Base-by-base conservation (phyloP, 371 early-diverging fungal genomes). In the Vavraia culicis region DNA sequence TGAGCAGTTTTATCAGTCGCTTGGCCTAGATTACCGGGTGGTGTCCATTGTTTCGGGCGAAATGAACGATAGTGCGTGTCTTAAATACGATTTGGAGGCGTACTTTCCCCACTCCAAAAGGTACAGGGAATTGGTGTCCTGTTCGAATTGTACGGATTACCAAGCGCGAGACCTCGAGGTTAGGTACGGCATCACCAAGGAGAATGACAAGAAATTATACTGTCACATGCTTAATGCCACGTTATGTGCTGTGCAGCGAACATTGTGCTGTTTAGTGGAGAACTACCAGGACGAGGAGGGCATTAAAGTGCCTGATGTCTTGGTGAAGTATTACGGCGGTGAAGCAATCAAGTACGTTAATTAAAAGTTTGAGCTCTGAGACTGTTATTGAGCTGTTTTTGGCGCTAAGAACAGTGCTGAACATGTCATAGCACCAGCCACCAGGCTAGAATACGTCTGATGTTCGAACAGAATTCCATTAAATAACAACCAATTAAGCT, bases 121-220 rank as follows among this genome's bases (percentile, higher is more conserved):
- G 55, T 98, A 81, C 73, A 88, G 88, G 76, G 96, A 98, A 72
- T 77, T 98, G 21, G 96, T 95, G 35, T 84, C 85, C 35, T 91
- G 91, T 78, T 85, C 85, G 54, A 98, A 98, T 80, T 98, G 98
- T 74, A 94, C 94, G 13, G 98, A 95, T 67, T 90, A 83, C 68
- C 91, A 89, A 69, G 81, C 82, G 34, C 78, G 91, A 57, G 74
- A 77, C 42, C 74, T 95, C 13, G 91, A 94, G 63, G 90, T 98
- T 69, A 80, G 91, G 52, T 86, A 83, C 58, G 93, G 95, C 50
- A 76, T 80, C 51, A 83, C 86, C 73, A 93, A 94, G 69, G 71
- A 69, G 46, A 50, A 56, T 40, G 56, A 56, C 13, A 52, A 67
- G 62, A 95, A 93, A 77, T 80, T 78, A 63, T 98, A 85, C 60